These are phyloP conservation scores for Jacaranda mimosifolia DNA, from an alignment of 257 asterid genomes.

Conservation along the genomic window DNA sequence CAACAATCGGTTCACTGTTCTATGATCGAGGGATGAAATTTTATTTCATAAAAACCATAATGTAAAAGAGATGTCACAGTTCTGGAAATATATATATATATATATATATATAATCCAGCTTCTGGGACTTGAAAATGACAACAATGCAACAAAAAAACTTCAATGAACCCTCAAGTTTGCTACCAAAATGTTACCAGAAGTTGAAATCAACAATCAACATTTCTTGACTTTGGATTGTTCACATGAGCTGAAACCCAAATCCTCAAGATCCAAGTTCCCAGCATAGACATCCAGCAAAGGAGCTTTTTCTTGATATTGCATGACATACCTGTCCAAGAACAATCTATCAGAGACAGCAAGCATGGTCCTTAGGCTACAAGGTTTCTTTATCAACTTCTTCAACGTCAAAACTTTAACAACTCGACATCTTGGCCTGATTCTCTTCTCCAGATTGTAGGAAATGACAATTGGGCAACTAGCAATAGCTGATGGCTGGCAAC, in stretches of 20 bases:
- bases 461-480: conserved; percentile 18
- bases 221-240: not conserved
- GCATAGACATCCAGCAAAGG: not conserved
- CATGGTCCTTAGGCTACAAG: not conserved
- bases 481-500: not conserved
- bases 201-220: not conserved
- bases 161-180: not conserved
- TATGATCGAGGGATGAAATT: not conserved
- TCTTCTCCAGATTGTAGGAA: conserved; percentile 19
- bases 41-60: not conserved
- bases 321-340: conserved; percentile 14
- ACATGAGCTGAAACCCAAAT: not conserved
- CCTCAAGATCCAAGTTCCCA: not conserved
- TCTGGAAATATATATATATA: not conserved
- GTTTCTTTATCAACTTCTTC: conserved; percentile 7
- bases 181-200: not conserved
- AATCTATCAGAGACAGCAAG: not conserved
- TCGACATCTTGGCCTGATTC: conserved; percentile 23
- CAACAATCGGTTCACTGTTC: too few species aligned
- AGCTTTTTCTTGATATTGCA: not conserved
- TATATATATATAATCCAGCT: not conserved
- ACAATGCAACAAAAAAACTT: not conserved
- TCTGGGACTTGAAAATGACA: not conserved
- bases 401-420: conserved; percentile 4
- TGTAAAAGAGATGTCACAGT: not conserved